Percentiles rank a stretch among this genome's conserved stretches.
These are phyloP conservation scores for Beauveria sp. DNA, from an alignment of 2,329 filamentous ascomycete genomes.

Conservation along the genomic window DNA sequence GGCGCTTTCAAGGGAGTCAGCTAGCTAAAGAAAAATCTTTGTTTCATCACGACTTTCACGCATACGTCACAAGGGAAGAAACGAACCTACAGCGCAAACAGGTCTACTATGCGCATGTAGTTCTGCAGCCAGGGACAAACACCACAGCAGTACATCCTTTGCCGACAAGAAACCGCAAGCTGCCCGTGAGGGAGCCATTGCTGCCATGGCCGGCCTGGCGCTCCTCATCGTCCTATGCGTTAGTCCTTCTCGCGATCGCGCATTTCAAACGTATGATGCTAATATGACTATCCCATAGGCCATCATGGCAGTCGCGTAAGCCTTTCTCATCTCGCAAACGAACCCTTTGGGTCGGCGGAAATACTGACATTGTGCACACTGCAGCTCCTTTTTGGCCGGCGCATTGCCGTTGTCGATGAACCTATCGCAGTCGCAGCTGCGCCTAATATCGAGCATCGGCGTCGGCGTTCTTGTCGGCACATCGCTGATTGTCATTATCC, in stretches of 20 bases:
- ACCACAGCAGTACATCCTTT: neutral
- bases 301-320: conserved; percentile 54
- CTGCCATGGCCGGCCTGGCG: conserved; percentile 32
- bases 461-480: conserved; percentile 93
- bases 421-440: conserved; percentile 77
- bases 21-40: neutral
- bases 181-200: conserved; percentile 8
- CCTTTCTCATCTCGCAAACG: conserved; percentile 14
- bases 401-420: conserved; percentile 83
- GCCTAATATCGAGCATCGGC: conserved; percentile 84
- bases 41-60: neutral
- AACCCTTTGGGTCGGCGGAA: conserved; percentile 5
- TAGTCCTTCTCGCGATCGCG: conserved; percentile 16
- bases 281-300: conserved; percentile 26
- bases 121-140: neutral
- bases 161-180: neutral
- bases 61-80: neutral
- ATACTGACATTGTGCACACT: conserved; percentile 14
- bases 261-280: conserved; percentile 10
- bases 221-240: conserved; percentile 35
- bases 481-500: conserved; percentile 93
- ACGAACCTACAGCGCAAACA: neutral
- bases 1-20: neutral
- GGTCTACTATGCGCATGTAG: neutral
- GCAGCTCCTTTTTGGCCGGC: conserved; percentile 87